Evolutionary conservation across 192 early-diverging fungal species (phyloP), one percentile per base, ranked within the genome.

Genomic region (Coemansia guatemalensis): DNA sequence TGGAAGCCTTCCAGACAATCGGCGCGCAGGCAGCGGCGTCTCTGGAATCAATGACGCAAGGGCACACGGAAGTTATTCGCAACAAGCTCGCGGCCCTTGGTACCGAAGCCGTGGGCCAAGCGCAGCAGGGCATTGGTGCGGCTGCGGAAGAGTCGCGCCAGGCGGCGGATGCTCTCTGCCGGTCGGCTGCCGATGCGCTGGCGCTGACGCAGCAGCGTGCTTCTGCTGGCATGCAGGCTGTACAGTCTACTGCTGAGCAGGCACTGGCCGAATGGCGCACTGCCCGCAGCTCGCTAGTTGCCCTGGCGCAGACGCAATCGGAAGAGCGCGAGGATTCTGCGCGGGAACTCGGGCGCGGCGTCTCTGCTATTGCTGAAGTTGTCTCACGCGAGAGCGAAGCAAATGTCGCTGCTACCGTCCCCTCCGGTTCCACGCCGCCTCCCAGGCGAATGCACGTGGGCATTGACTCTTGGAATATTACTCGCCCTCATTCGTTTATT

Each of bases 401-500:
- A 14, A 58, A 58, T 14, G 48, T 71, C 14, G 30, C 11, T 27
- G 26, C 69, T 6, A 55, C 62, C 2, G 57, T 23, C 2, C 0
- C 57, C 1, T 25, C 22, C 0, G 69, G 59, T 3, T 20, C 30
- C 17, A 68, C 75, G 39, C 68, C 74, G 22, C 25, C 50, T 50
- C 55, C 25, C 23, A 30, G 32, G 30, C 61, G 54, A 20, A 9
- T 0, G 58, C 56, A 62, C 56, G 5, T 26, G 18, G 25, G 32
- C 32, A 35, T 47, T 8, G 60, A 53, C 8, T 29, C 12, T 21
- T 78, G 75, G 75, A 73, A 66, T 25, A 33, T 68, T 25, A 78
- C 75, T 3, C 61, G 56, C 0, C 21, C 56, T 0, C 70, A 73
- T 33, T 58, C 48, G 11, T 32, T 62, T 11, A 78, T 78, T 14